phyloP scores from a whole-genome alignment of 768 basidiomycete genomes.

The Xerocomus potaroensis region DNA sequence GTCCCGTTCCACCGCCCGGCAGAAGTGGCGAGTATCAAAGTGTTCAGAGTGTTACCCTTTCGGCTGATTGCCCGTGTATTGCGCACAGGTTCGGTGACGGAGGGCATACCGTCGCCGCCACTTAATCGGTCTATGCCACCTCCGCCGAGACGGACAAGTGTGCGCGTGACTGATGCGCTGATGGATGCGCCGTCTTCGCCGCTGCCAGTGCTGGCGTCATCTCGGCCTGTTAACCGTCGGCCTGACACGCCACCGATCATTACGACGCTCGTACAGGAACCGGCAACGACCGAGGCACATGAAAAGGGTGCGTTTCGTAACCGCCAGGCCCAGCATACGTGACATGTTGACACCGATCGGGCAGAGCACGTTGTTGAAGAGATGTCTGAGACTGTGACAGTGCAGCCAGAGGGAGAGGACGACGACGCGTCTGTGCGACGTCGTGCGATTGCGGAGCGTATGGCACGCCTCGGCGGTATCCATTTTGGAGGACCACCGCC shows the following conservation, averaged over 20 bases:
- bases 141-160: conserved; percentile 24
- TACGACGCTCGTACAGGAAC: conserved; percentile 17
- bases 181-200: conserved; percentile 12
- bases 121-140: conserved; percentile 20
- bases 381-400: conserved; percentile 7
- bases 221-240: conserved; percentile 10
- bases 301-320: conserved; percentile 7
- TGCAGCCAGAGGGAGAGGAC: conserved; percentile 25
- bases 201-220: conserved; percentile 17
- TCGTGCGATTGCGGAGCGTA: conserved; percentile 84
- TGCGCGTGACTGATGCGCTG: conserved; percentile 6
- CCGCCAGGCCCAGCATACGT: too few species aligned
- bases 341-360: neutral
- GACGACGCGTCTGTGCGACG: conserved; percentile 52
- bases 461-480: conserved; percentile 89
- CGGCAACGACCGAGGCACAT: neutral
- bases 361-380: conserved; percentile 11
- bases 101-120: conserved; percentile 8
- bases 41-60: too few species aligned
- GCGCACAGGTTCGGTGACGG: conserved; percentile 10
- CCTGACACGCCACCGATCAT: conserved; percentile 24
- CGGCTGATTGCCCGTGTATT: too few species aligned
- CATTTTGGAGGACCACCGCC: conserved; percentile 67
- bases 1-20: conserved; percentile 28
- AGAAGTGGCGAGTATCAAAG: conserved; percentile 23